These are phyloP conservation scores for Sugiyamaella chiloensis DNA, from an alignment of 805 yeast genomes.

Conservation along the genomic window DNA sequence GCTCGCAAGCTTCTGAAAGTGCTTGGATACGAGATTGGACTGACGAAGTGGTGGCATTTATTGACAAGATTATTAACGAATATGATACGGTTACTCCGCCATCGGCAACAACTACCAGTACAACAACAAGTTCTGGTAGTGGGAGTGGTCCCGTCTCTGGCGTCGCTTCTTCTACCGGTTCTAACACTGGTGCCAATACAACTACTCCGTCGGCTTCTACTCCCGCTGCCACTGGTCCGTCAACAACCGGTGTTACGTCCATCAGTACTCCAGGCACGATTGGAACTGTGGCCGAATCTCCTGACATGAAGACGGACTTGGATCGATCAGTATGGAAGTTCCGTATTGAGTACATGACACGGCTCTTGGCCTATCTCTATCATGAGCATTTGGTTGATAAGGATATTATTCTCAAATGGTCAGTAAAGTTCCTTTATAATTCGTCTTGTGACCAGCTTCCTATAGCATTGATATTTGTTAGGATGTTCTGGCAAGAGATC, in stretches of 20 bases:
- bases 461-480: constrained; percentile 49
- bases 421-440: constrained; percentile 50
- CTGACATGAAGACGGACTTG: background rate
- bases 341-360: constrained; percentile 57
- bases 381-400: constrained; percentile 65
- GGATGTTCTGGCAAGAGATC: constrained; percentile 70
- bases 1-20: constrained; percentile 35
- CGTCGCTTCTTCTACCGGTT: constrained; percentile 15
- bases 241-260: background rate
- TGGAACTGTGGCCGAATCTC: background rate
- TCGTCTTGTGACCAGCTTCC: constrained; percentile 43
- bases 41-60: constrained; percentile 64
- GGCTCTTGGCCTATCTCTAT: constrained; percentile 62
- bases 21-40: constrained; percentile 90
- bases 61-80: constrained; percentile 50
- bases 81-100: constrained; percentile 26
- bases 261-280: constrained; percentile 4
- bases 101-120: background rate
- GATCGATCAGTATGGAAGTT: constrained; percentile 39
- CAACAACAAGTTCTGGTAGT: background rate
- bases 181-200: background rate
- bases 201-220: background rate
- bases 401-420: constrained; percentile 59
- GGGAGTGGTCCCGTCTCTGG: constrained; percentile 28
- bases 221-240: constrained; percentile 3